Evolutionary conservation across 495 filamentous ascomycete genomes (phyloP).

Genomic region (Tricharina praecox): DNA sequence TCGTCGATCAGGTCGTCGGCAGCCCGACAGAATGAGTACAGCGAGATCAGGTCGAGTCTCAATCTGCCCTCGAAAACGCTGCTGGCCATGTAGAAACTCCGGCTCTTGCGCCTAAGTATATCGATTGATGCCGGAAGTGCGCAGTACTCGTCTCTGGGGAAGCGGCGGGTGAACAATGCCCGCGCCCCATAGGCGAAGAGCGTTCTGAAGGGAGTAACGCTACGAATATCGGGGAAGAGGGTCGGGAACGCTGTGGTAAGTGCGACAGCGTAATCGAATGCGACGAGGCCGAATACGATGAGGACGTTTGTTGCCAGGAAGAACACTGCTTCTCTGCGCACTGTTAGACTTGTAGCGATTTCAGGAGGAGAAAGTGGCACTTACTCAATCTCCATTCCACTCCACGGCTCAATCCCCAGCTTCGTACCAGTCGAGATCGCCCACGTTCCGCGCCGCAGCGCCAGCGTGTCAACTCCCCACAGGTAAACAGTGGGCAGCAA

Average conservation of each 20-base stretch:
- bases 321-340: constrained; percentile 39
- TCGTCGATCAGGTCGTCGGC: constrained; percentile 54
- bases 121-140: constrained; percentile 35
- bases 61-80: constrained; percentile 44
- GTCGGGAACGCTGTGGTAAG: constrained; percentile 39
- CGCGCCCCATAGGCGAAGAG: background rate
- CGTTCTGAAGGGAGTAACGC: background rate
- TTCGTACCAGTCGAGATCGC: constrained; percentile 46
- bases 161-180: constrained; percentile 33
- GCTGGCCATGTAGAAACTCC: constrained; percentile 53
- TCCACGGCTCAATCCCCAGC: constrained; percentile 39
- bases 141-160: constrained; percentile 34
- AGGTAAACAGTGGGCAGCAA: constrained; percentile 46
- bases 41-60: constrained; percentile 45
- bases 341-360: background rate
- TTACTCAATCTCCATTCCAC: constrained; percentile 43
- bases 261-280: constrained; percentile 45
- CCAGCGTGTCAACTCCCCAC: constrained; percentile 48
- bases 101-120: constrained; percentile 40
- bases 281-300: constrained; percentile 47
- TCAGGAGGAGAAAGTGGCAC: background rate
- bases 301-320: constrained; percentile 48
- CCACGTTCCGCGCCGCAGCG: constrained; percentile 47
- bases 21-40: constrained; percentile 55
- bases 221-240: constrained; percentile 32